These are phyloP conservation scores for Fusarium illudens DNA, from an alignment of 2,329 filamentous ascomycete species.

Conservation along the genomic window DNA sequence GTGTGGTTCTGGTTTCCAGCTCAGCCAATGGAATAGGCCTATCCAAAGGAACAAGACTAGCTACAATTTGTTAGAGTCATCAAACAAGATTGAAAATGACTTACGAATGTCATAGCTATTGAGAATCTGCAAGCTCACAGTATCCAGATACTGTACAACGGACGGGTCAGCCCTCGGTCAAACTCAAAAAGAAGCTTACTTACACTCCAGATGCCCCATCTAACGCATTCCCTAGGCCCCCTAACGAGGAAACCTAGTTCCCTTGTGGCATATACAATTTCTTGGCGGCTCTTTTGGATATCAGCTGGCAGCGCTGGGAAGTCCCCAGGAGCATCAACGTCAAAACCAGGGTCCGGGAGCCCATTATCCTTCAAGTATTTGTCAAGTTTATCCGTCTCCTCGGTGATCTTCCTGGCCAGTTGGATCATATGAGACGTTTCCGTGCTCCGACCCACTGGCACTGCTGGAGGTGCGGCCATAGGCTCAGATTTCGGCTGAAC, in stretches of 20 bases:
- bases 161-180: constrained; percentile 15
- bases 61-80: constrained; percentile 41
- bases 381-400: constrained; percentile 60
- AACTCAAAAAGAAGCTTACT: constrained; percentile 33
- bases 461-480: constrained; percentile 1
- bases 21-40: constrained; percentile 55
- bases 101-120: constrained; percentile 61
- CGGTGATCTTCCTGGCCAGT: constrained; percentile 58
- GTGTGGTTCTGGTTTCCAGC: constrained; percentile 54
- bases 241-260: constrained; percentile 58
- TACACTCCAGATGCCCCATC: constrained; percentile 63
- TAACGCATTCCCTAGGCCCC: constrained; percentile 59
- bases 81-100: constrained; percentile 1
- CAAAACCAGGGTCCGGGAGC: constrained; percentile 55
- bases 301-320: constrained; percentile 59
- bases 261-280: constrained; percentile 58
- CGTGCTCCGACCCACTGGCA: constrained; percentile 12
- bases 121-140: constrained; percentile 59
- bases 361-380: constrained; percentile 55
- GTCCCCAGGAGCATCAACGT: constrained; percentile 53
- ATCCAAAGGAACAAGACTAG: constrained; percentile 59
- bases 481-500: background rate
- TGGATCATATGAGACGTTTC: constrained; percentile 52
- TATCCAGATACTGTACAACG: constrained; percentile 55
- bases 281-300: constrained; percentile 55